Evolutionary conservation across 305 asterid genomes (phyloP).

Genomic region (Caryopteris hybrid): DNA sequence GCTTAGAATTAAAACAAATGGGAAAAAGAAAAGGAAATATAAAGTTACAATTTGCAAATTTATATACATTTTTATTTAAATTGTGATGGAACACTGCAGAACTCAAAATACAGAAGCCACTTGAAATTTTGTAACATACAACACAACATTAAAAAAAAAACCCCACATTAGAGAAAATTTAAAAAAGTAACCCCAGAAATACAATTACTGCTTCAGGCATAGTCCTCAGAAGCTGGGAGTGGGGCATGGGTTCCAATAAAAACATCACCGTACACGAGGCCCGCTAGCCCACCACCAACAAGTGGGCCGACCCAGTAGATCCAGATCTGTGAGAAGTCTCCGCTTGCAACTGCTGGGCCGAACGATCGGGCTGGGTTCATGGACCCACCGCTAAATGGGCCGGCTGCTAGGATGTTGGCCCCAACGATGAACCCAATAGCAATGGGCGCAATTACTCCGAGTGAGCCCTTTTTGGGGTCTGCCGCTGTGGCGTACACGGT

Average conservation of each 20-base stretch:
- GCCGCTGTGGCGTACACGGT: conserved; percentile 77
- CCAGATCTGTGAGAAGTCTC: conserved; percentile 47
- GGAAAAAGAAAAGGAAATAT: neutral
- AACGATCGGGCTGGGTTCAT: conserved; percentile 80
- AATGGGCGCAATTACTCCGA: conserved; percentile 61
- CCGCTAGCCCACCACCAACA: conserved; percentile 71
- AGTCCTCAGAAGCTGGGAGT: conserved; percentile 42
- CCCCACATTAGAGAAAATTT: too few species aligned
- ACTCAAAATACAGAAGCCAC: conserved; percentile 13
- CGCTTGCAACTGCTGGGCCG: conserved; percentile 60
- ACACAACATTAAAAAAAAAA: neutral
- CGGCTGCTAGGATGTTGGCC: conserved; percentile 64
- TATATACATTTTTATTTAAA: conserved; percentile 14
- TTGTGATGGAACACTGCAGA: neutral
- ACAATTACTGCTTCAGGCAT: conserved; percentile 7
- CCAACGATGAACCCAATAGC: conserved; percentile 75
- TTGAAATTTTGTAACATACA: too few species aligned
- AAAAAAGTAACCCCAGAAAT: neutral
- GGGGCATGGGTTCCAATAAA: conserved; percentile 40
- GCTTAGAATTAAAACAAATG: neutral
- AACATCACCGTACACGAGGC: conserved; percentile 52
- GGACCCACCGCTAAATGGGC: conserved; percentile 76
- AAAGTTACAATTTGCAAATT: neutral
- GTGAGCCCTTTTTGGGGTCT: conserved; percentile 66
- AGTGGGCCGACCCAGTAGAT: conserved; percentile 79